phyloP scores from a whole-genome alignment of 495 filamentous ascomycete genomes.

The Stereocaulon alpinum region DNA sequence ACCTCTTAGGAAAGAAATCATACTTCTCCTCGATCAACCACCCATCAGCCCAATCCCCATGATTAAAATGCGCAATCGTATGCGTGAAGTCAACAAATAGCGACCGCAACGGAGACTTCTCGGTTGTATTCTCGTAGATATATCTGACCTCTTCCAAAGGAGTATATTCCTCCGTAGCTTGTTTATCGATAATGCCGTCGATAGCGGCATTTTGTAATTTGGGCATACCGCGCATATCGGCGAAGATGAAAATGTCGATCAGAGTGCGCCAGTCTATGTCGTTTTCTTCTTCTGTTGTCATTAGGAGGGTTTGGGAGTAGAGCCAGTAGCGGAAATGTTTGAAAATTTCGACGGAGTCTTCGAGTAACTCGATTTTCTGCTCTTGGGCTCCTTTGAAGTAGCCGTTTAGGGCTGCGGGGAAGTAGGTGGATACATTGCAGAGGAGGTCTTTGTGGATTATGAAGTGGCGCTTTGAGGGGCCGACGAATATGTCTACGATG shows the following conservation, averaged over 20 bases:
- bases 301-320: background rate
- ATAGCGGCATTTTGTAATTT: background rate
- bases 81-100: background rate
- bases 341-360: conserved; percentile 12
- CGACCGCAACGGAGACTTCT: background rate
- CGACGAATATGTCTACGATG: too few relatives aligned
- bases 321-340: conserved; percentile 13
- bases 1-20: too few relatives aligned
- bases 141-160: background rate
- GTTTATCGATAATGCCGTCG: background rate
- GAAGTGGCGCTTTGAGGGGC: background rate
- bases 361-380: conserved; percentile 3
- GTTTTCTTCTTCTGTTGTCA: background rate
- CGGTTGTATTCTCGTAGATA: background rate
- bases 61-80: too few relatives aligned
- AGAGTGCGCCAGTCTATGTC: background rate
- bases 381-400: conserved; percentile 10
- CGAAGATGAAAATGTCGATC: background rate
- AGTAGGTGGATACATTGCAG: conserved; percentile 7
- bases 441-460: conserved; percentile 2
- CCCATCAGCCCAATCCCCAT: too few relatives aligned
- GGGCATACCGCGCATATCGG: background rate
- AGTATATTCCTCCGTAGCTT: background rate
- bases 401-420: conserved; percentile 4
- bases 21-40: too few relatives aligned